phyloP scores from a whole-genome alignment of 1,284 basidiomycete genomes.

The Sphaerobolus stellatus region DNA sequence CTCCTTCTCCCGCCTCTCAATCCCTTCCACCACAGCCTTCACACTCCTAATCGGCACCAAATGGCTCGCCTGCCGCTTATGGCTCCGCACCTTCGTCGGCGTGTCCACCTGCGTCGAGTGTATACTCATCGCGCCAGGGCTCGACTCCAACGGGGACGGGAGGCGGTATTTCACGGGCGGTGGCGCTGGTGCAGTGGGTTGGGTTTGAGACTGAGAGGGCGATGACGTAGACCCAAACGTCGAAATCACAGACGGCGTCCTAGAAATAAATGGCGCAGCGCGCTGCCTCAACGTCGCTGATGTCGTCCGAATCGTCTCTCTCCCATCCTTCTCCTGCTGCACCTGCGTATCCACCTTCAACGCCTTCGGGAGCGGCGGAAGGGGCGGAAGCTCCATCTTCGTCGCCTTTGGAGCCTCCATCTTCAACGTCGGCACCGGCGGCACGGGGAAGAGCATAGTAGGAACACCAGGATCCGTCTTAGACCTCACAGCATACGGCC shows the following conservation, averaged over 20 bases:
- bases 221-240: slow-evolving; percentile 4
- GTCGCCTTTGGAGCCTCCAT: neutral
- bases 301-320: neutral
- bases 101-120: neutral
- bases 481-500: too few species aligned
- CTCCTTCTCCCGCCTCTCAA: neutral
- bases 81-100: neutral
- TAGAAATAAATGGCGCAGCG: slow-evolving; percentile 5
- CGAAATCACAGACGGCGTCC: slow-evolving; percentile 1
- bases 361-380: neutral
- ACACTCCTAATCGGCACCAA: slow-evolving; percentile 11
- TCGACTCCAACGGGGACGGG: too few species aligned
- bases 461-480: slow-evolving; percentile 18
- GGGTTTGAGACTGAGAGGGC: neutral
- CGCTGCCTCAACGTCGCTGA: neutral
- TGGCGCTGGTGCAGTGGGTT: neutral
- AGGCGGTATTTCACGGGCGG: too few species aligned
- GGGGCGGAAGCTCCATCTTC: neutral
- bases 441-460: slow-evolving; percentile 46
- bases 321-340: neutral
- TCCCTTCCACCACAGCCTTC: neutral
- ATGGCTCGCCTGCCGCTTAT: neutral
- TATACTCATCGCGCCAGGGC: too few species aligned
- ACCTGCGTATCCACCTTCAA: neutral
- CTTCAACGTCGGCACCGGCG: neutral